phyloP scores from a whole-genome alignment of 345 rosid genomes.

The Rhodomyrtus tomentosa region DNA sequence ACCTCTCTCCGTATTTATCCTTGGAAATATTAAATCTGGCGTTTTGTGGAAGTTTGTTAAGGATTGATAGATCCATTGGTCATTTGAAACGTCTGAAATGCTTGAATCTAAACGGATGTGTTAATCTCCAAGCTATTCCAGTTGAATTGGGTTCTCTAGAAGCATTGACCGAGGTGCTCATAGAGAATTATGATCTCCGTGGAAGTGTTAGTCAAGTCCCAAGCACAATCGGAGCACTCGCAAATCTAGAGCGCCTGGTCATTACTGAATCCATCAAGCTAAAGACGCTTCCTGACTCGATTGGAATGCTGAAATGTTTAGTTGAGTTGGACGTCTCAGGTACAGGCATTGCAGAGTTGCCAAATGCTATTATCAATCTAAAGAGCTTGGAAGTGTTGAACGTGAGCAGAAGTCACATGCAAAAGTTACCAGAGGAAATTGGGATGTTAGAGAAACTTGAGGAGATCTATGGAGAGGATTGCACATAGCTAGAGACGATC shows the following conservation, averaged over 20 bases:
- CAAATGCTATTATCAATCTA: neutral
- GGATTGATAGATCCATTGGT: neutral
- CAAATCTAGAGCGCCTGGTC: too few species aligned
- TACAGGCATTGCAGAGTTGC: neutral
- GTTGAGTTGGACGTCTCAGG: accelerated
- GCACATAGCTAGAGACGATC: accelerated
- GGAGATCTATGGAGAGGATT: accelerated
- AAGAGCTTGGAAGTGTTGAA: neutral
- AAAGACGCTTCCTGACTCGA: neutral
- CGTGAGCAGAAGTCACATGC: accelerated
- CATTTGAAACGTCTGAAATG: too few species aligned
- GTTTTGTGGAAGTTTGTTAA: accelerated
- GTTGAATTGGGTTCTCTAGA: neutral
- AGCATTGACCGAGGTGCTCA: neutral
- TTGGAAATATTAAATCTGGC: neutral
- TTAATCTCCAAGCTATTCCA: neutral
- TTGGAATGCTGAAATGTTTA: neutral
- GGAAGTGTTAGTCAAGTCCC: neutral
- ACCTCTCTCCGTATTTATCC: neutral
- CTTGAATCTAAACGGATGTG: neutral
- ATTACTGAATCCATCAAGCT: neutral
- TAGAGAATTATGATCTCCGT: too few species aligned
- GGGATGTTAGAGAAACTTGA: neutral
- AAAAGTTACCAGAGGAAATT: neutral
- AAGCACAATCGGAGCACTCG: neutral